A percentile compares a stretch with the other conserved stretches of the same genome.
Conservation (phyloP, 306 rosid genomes). For the Sechiopsis laciniata region DNA sequence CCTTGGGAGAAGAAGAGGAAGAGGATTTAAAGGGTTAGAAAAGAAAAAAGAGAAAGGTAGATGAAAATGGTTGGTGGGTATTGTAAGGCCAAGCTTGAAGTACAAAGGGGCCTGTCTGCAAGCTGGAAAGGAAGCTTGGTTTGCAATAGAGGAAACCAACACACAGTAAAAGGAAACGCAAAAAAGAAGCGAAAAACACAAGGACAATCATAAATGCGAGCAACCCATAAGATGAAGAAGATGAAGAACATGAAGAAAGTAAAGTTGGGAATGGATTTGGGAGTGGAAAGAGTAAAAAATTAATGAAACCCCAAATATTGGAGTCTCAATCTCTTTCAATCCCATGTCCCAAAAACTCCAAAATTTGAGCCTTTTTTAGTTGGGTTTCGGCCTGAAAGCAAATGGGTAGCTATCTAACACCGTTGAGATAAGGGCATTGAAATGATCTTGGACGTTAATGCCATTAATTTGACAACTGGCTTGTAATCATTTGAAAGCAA, state of each 20-base stretch:
- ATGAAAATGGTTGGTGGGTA: conserved; percentile 40
- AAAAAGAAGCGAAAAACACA: conserved; percentile 25
- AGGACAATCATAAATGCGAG: conserved; percentile 31
- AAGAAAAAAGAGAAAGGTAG: conserved; percentile 27
- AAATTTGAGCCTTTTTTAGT: no score
- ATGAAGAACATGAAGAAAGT: not conserved
- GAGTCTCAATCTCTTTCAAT: conserved; percentile 11
- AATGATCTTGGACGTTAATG: conserved; percentile 11
- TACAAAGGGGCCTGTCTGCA: conserved; percentile 46
- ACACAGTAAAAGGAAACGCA: conserved; percentile 49
- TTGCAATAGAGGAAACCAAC: conserved; percentile 69
- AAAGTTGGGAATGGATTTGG: conserved; percentile 15
- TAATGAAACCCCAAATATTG: conserved; percentile 17
- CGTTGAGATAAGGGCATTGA: not conserved
- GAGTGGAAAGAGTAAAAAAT: conserved; percentile 7
- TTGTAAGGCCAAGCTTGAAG: conserved; percentile 30
- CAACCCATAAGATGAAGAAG: not conserved
- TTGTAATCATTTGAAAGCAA: conserved; percentile 10
- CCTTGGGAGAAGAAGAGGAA: not conserved
- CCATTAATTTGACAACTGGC: conserved; percentile 16
- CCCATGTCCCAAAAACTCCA: conserved; percentile 20
- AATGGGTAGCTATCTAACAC: not conserved
- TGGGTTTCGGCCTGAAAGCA: not conserved
- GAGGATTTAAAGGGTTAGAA: conserved; percentile 27
- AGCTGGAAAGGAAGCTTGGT: conserved; percentile 76